Conservation (phyloP, 2,329 filamentous ascomycete genomes). For the Microdochium nivale region DNA sequence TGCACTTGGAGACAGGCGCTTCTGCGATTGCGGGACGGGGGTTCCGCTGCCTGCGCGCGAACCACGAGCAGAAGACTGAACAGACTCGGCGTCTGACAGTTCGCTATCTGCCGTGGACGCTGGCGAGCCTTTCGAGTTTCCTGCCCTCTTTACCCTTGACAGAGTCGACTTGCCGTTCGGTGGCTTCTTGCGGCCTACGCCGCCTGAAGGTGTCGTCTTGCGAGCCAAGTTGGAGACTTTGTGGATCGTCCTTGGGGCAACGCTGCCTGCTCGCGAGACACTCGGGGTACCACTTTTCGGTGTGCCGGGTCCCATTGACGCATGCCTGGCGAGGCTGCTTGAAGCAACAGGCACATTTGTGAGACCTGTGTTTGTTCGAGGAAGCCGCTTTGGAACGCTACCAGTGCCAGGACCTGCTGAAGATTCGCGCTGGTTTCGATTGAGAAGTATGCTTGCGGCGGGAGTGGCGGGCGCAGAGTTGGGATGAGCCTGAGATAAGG, state of each 20-base stretch:
- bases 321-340: slow-evolving; percentile 52
- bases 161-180: slow-evolving; percentile 45
- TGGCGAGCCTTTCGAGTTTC: slow-evolving; percentile 47
- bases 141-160: slow-evolving; percentile 51
- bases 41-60: slow-evolving; percentile 27
- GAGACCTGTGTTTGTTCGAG: slow-evolving; percentile 37
- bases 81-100: slow-evolving; percentile 52
- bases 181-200: slow-evolving; percentile 24
- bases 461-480: slow-evolving; percentile 52
- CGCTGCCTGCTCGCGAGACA: slow-evolving; percentile 45
- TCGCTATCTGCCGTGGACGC: slow-evolving; percentile 57
- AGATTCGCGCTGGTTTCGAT: slow-evolving; percentile 45
- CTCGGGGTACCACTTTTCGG: slow-evolving; percentile 38
- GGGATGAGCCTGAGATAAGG: slow-evolving; percentile 40
- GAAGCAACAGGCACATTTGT: slow-evolving; percentile 41
- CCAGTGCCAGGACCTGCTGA: slow-evolving; percentile 45
- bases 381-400: slow-evolving; percentile 40
- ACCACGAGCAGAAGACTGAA: slow-evolving; percentile 35
- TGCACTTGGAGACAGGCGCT: not conserved
- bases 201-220: slow-evolving; percentile 29
- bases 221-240: slow-evolving; percentile 34
- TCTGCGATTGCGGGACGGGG: slow-evolving; percentile 11
- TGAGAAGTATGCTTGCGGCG: slow-evolving; percentile 50
- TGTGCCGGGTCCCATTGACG: slow-evolving; percentile 54
- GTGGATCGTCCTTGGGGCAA: slow-evolving; percentile 44